Evolutionary conservation across 495 filamentous ascomycete species (phyloP).

Genomic region (Penicillium taxi): DNA sequence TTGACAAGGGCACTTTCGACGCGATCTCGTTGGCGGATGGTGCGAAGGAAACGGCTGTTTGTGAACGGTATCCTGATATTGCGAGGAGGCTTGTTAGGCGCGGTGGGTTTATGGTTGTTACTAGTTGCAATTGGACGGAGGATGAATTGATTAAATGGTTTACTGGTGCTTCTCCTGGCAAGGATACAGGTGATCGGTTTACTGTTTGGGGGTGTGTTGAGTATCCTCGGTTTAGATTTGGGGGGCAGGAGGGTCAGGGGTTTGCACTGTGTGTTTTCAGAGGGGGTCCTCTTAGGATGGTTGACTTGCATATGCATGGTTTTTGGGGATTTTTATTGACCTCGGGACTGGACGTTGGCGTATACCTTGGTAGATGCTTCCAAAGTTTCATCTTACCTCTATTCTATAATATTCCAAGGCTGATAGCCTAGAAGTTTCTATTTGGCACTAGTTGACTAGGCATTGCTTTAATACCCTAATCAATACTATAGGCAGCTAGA

Average conservation of each 20-base stretch:
- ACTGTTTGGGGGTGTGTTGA: slow-evolving; percentile 56
- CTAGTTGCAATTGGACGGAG: slow-evolving; percentile 98
- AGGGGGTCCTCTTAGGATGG: no score
- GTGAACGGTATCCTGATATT: slow-evolving; percentile 63
- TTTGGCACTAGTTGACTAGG: no score
- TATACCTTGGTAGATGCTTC: no score
- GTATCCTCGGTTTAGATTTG: slow-evolving; percentile 81
- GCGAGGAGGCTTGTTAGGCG: slow-evolving; percentile 56
- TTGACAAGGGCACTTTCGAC: slow-evolving; percentile 98
- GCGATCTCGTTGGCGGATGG: slow-evolving; percentile 70
- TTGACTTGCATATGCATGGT: no score
- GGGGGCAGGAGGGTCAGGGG: slow-evolving; percentile 78
- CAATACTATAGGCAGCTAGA: no score
- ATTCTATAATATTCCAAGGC: no score
- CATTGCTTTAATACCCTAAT: no score
- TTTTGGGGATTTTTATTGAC: no score
- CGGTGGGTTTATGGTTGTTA: slow-evolving; percentile 72
- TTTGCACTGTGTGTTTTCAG: slow-evolving; percentile 72
- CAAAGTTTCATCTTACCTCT: no score
- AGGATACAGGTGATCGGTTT: slow-evolving; percentile 32
- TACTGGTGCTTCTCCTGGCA: slow-evolving; percentile 24
- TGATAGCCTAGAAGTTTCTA: no score
- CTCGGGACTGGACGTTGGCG: no score
- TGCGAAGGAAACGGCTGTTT: slow-evolving; percentile 41
- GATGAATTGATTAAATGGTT: slow-evolving; percentile 76